phyloP scores from a whole-genome alignment of 108 stramenopile genomes.

The Tribonema minus region DNA sequence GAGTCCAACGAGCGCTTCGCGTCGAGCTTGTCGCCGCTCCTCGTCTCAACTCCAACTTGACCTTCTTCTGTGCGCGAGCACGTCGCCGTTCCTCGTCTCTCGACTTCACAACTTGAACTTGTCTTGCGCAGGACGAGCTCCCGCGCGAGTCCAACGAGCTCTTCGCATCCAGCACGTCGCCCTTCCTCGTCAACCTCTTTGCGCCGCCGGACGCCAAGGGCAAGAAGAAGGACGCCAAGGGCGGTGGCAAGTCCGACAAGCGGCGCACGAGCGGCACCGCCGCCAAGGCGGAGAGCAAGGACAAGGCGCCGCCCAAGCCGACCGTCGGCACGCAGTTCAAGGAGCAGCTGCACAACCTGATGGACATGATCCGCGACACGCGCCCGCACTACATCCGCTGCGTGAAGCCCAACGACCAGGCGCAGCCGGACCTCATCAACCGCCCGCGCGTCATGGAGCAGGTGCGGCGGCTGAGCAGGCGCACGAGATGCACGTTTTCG shows the following conservation, averaged over 20 bases:
- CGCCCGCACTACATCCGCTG: slow-evolving; percentile 95
- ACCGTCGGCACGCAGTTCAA: slow-evolving; percentile 85
- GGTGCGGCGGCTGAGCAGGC: neutral
- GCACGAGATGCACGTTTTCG: neutral
- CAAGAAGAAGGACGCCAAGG: neutral
- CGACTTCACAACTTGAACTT: too few relatives aligned
- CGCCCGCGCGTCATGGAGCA: slow-evolving; percentile 42
- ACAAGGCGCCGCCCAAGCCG: slow-evolving; percentile 53
- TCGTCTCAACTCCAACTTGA: slow-evolving; percentile 58
- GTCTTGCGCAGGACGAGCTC: slow-evolving; percentile 90
- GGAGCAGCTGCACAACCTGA: slow-evolving; percentile 75
- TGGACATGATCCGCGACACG: slow-evolving; percentile 59
- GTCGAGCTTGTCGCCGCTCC: slow-evolving; percentile 67
- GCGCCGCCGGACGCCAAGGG: slow-evolving; percentile 58
- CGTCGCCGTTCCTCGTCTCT: neutral
- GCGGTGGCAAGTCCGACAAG: too few relatives aligned
- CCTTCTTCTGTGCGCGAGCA: neutral
- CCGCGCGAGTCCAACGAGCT: slow-evolving; percentile 78
- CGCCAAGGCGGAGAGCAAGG: slow-evolving; percentile 20
- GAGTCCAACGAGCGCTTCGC: slow-evolving; percentile 80
- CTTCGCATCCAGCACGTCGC: slow-evolving; percentile 71
- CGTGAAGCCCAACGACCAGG: slow-evolving; percentile 71
- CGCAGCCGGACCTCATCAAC: slow-evolving; percentile 52
- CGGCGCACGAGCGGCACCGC: neutral
- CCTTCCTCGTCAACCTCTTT: slow-evolving; percentile 73